Evolutionary conservation across 257 asterid genomes (phyloP).

Genomic region (Primulina tabacum): DNA sequence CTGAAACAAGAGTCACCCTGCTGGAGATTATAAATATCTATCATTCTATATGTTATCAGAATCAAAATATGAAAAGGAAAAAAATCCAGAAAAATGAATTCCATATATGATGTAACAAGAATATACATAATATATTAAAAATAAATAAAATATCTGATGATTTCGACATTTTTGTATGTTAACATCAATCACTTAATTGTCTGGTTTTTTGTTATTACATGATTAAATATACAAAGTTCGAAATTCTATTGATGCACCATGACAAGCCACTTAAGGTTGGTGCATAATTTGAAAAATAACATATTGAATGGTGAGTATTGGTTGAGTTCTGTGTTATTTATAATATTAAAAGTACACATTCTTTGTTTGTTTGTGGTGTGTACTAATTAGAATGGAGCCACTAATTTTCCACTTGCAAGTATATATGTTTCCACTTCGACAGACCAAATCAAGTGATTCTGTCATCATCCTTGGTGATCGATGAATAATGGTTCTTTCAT

Average conservation of each 20-base stretch:
- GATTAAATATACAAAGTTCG: no score
- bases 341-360: conserved; percentile 8
- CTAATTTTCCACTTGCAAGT: conserved; percentile 23
- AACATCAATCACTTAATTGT: no score
- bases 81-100: no score
- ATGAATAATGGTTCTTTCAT: neutral
- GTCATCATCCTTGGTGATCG: conserved; percentile 28
- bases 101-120: no score
- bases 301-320: conserved; percentile 13
- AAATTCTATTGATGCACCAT: neutral
- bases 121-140: no score
- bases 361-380: conserved; percentile 26
- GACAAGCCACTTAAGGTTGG: neutral
- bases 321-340: neutral
- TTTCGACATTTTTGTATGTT: no score
- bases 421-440: conserved; percentile 39
- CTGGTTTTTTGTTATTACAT: no score
- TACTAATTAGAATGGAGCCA: conserved; percentile 36
- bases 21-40: no score
- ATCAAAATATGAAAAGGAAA: no score
- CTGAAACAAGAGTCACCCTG: no score
- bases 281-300: neutral
- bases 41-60: no score
- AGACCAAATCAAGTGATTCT: conserved; percentile 59
- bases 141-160: no score